Evolutionary conservation across 306 rosid species (phyloP), one percentile per base, ranked within the genome.

Genomic region (Prinsepia uniflora): DNA sequence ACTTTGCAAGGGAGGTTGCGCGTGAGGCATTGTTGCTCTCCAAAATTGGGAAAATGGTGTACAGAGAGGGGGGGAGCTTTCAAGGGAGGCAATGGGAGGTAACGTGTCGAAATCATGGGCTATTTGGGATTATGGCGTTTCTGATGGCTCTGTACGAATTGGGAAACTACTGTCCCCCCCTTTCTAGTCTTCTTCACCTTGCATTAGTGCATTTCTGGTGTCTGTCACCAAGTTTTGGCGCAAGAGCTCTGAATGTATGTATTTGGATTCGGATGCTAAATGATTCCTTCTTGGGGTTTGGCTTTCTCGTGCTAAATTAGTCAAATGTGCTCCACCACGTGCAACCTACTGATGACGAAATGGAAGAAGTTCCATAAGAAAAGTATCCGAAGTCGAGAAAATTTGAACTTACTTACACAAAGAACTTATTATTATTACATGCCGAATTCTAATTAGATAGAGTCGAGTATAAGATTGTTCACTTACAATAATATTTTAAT

Each of bases 41-140:
- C 11, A 24, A 18, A 40, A 50, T 56, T 24, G 48, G 50, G 7
- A 41, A 76, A 76, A 40, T 40, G 58, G 4, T 8, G 45, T 57
- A 40, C 49, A 72, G 54, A 52, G 53, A 30, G 67, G 69, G 62
- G 67, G 69, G 62, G 80, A 74, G 78, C 84, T 80, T 80, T 6
- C 10, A 83, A 80, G 79, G 40, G 40, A 22, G 80, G 82, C 80
- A 67, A 80, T 47, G 53, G 47, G 12, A 14, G 87, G 69, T 76
- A 69, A 55, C 40, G 63, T 48, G 75, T 80, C 76, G n/a, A 80
- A 59, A 46, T 84, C 83, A 30, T 8, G 13, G 22, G 5, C 60
- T 19, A 46, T 12, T 4, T 54, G 74, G 53, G 65, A 66, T 75
- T 57, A 72, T 72, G 71, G 49, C 70, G 52, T 50, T 55, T 70